Base-by-base conservation (phyloP, 345 rosid genomes). In the Combretum micranthum region DNA sequence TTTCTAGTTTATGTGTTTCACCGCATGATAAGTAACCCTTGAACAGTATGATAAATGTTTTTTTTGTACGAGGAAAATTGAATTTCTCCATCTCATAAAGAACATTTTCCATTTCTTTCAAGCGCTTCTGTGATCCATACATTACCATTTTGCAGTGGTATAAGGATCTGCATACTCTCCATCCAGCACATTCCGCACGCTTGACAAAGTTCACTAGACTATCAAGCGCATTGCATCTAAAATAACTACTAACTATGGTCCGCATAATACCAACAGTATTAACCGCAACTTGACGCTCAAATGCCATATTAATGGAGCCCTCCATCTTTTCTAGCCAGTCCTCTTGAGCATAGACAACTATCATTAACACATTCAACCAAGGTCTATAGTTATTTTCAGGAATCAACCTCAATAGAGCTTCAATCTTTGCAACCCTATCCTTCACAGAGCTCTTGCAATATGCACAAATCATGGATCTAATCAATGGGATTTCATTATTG, bases 321-420 rank as follows among this genome's bases (percentile, higher is more conserved):
- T 88, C 95, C 98, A 92, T 92, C 20, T 55, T 67, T 66, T 69
- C 95, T 44, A 92, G 63, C 67, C 57, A 20, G 65, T 74, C 66
- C 62, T 86, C 93, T 69, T 81, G 73, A 15, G 97, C 98, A 70
- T 86, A 83, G 17, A 84, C 64, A 58, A 56, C 77, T 53, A 92
- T 86, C 85, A 88, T 74, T 71, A 83, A 55, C 43, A 81, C 86
- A 80, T 84, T 81, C 80, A 92, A 72, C 98, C 98, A 92, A 64
- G 93, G 82, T 52, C 70, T 64, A 63, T 84, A 88, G 18, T 78
- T 74, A 48, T 72, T 56, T 45, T 74, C 78, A n/a, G 95, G 84
- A 61, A 92, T 76, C 52, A 81, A 70, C 70, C 59, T 57, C 59
- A 71, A 20, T 14, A 92, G 74, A 12, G 56, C 68, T 58, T 84